A percentile compares a stretch with the other conserved stretches of the same genome.
Evolutionary conservation across 192 early-diverging fungal species (phyloP).

Genomic region (Mortierella alpina): DNA sequence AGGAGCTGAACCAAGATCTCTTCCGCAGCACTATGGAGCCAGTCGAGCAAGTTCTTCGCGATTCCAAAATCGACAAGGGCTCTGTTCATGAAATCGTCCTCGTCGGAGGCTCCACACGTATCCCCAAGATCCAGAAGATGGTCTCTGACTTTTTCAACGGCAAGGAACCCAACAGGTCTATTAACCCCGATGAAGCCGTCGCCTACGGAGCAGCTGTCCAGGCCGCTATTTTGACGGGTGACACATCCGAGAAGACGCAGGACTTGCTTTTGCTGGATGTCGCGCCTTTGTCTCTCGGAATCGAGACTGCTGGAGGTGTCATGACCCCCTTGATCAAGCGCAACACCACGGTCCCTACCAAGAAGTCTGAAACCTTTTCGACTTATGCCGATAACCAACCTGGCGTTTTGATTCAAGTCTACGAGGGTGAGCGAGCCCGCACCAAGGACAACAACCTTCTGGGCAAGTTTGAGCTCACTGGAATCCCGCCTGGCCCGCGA

Average conservation of each 20-base stretch:
- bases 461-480: slow-evolving; percentile 96
- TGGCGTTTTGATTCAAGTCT: slow-evolving; percentile 92
- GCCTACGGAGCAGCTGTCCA: slow-evolving; percentile 99
- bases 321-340: slow-evolving; percentile 95
- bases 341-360: slow-evolving; percentile 94
- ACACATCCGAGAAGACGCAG: slow-evolving; percentile 90
- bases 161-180: slow-evolving; percentile 99
- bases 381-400: slow-evolving; percentile 97
- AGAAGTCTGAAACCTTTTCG: slow-evolving; percentile 96
- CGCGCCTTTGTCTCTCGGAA: slow-evolving; percentile 92
- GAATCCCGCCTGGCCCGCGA: slow-evolving; percentile 96
- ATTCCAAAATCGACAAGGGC: slow-evolving; percentile 95
- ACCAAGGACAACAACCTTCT: slow-evolving; percentile 97
- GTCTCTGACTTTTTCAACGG: slow-evolving; percentile 97
- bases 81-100: slow-evolving; percentile 90
- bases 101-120: slow-evolving; percentile 98
- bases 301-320: slow-evolving; percentile 96
- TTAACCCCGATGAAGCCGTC: slow-evolving; percentile 99
- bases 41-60: slow-evolving; percentile 54
- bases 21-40: no score
- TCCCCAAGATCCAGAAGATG: slow-evolving; percentile 98
- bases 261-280: slow-evolving; percentile 94
- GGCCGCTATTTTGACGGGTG: slow-evolving; percentile 95
- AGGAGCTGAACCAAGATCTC: no score
- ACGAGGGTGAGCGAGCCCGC: slow-evolving; percentile 92